A percentile compares a stretch with the other conserved stretches of the same genome.
Evolutionary conservation across 2,329 filamentous ascomycete genomes (phyloP).

Genomic region (Sporothrix brasiliensis): DNA sequence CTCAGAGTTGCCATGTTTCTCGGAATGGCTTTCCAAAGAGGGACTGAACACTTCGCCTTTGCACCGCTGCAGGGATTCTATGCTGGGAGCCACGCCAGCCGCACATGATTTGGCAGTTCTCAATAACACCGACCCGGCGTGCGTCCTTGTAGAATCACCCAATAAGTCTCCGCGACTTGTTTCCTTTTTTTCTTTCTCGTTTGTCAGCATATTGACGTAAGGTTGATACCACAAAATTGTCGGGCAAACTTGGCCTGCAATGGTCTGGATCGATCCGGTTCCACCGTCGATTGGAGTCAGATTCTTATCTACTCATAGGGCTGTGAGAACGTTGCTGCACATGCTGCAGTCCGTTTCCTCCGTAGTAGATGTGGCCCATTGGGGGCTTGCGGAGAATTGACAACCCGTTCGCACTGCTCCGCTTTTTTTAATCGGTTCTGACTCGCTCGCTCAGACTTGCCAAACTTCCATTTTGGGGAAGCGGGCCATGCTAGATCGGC

Average conservation of each 20-base stretch:
- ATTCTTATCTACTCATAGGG: not conserved
- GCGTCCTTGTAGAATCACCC: not conserved
- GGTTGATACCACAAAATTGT: not conserved
- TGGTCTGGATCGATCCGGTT: not conserved
- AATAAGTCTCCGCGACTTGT: not conserved
- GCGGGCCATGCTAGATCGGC: not conserved
- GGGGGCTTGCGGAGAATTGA: not conserved
- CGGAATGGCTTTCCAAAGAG: not conserved
- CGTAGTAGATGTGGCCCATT: no score
- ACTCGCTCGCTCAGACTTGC: constrained; percentile 28
- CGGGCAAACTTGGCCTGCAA: not conserved
- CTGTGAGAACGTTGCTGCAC: not conserved
- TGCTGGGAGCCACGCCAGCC: not conserved
- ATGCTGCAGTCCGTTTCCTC: no score
- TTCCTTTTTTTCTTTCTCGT: not conserved
- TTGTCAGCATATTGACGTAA: not conserved
- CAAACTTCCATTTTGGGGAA: constrained; percentile 8
- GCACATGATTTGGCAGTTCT: not conserved
- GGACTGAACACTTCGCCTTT: not conserved
- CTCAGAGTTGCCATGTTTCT: constrained; percentile 18
- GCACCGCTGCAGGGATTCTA: not conserved
- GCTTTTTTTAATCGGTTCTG: not conserved
- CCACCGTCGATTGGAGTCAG: not conserved
- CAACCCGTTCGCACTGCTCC: not conserved
- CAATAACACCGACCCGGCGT: not conserved